phyloP scores from a whole-genome alignment of 495 filamentous ascomycete genomes.

The Annulohypoxylon moriforme region DNA sequence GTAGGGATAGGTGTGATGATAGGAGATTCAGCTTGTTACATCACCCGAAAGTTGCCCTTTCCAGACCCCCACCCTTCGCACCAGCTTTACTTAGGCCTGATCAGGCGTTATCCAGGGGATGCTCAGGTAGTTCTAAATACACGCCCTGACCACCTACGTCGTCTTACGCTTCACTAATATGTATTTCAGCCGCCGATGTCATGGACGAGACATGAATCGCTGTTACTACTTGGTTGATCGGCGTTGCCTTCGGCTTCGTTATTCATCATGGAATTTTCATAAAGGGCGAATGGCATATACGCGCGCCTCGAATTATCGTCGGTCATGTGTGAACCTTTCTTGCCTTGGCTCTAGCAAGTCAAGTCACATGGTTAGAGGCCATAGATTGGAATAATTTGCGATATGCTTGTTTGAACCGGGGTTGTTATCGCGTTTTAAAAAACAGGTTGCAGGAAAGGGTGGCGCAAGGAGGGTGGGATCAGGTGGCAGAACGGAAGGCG shows the following conservation, averaged over 20 bases:
- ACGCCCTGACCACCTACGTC: too few relatives aligned
- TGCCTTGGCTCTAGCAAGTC: background rate
- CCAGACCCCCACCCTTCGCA: background rate
- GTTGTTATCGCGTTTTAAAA: background rate
- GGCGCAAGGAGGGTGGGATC: background rate
- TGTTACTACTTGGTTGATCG: background rate
- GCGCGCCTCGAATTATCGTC: background rate
- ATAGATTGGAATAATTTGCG: background rate
- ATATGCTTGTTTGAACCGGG: background rate
- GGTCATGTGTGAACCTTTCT: background rate
- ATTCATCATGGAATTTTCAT: conserved; percentile 1
- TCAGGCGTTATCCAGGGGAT: too few relatives aligned
- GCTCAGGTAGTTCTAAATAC: too few relatives aligned
- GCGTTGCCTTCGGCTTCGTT: background rate
- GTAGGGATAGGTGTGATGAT: too few relatives aligned
- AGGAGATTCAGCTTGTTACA: too few relatives aligned
- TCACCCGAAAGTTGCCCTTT: background rate
- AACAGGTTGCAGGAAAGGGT: background rate
- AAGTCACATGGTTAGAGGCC: background rate
- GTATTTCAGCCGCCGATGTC: too few relatives aligned
- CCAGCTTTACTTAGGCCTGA: background rate
- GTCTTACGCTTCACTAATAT: too few relatives aligned
- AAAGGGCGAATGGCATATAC: background rate
- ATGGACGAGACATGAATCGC: too few relatives aligned
- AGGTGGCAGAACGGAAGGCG: background rate